Percentiles rank a stretch among this genome's conserved stretches.
Conservation (phyloP, 768 basidiomycete genomes). For the Pisolithus orientalis region DNA sequence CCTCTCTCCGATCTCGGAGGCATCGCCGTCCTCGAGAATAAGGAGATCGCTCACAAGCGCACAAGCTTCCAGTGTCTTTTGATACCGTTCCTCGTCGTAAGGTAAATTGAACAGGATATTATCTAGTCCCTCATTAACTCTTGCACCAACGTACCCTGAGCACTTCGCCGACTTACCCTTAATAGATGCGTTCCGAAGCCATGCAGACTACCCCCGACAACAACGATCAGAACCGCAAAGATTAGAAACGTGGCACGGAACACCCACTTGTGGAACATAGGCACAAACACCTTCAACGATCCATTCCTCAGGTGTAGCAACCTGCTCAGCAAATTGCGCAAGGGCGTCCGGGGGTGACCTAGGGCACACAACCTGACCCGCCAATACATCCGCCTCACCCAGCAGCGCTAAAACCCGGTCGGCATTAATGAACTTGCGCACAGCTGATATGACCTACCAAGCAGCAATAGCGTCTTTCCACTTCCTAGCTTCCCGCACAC, state of each 20-base stretch:
- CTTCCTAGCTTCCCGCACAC: constrained; percentile 88
- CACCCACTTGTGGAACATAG: constrained; percentile 68
- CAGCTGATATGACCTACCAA: constrained; percentile 33
- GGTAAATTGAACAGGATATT: constrained; percentile 83
- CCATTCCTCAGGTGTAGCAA: constrained; percentile 54
- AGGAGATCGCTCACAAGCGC: constrained; percentile 70
- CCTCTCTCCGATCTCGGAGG: constrained; percentile 83
- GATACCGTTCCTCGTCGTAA: constrained; percentile 65
- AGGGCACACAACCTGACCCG: constrained; percentile 74
- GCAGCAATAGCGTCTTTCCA: constrained; percentile 82
- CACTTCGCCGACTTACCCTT: constrained; percentile 30
- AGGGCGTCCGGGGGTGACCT: constrained; percentile 74
- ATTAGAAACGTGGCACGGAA: not conserved
- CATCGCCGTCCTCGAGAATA: constrained; percentile 84
- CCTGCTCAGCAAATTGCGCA: constrained; percentile 43
- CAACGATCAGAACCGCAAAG: not conserved
- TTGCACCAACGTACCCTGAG: not conserved
- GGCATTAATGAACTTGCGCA: not conserved
- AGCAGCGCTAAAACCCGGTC: constrained; percentile 49
- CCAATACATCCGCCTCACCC: constrained; percentile 79
- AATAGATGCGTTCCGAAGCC: constrained; percentile 71
- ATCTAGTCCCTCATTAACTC: constrained; percentile 22
- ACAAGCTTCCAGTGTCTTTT: constrained; percentile 69
- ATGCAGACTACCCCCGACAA: constrained; percentile 36
- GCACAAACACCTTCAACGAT: constrained; percentile 68